Conservation (phyloP, 352 stramenopile species). For the Globisporangium cederbergense region DNA sequence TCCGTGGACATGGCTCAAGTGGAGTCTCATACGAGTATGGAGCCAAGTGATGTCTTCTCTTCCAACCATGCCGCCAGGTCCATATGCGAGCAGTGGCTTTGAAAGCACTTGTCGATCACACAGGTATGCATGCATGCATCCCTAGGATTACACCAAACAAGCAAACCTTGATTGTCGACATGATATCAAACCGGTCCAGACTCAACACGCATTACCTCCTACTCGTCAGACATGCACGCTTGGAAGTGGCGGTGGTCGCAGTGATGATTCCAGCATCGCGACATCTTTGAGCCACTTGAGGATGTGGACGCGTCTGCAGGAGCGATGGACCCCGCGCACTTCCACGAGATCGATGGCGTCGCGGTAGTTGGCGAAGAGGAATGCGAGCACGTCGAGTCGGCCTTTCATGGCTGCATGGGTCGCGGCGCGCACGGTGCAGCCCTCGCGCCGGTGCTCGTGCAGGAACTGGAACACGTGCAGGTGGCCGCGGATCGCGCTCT, state of each 20-base stretch:
- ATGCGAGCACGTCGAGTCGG: conserved; percentile 6
- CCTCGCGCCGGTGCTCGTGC: conserved; percentile 8
- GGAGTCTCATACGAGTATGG: too few relatives aligned
- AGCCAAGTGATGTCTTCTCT: too few relatives aligned
- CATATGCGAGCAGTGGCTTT: background rate
- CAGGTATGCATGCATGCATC: too few relatives aligned
- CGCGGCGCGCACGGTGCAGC: conserved; percentile 8
- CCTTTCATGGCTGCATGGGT: conserved; percentile 9
- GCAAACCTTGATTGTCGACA: background rate
- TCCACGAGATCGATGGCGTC: conserved; percentile 13
- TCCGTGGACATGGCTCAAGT: too few relatives aligned
- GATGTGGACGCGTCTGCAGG: conserved; percentile 6
- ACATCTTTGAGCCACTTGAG: conserved; percentile 9
- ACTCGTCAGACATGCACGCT: background rate
- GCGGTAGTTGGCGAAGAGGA: conserved; percentile 8
- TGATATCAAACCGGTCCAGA: background rate
- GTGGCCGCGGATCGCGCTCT: conserved; percentile 4
- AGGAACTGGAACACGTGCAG: conserved; percentile 5
- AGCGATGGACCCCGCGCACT: background rate
- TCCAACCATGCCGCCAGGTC: too few relatives aligned
- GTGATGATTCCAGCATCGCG: background rate
- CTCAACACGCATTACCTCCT: background rate
- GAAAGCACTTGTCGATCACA: too few relatives aligned
- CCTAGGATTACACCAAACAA: too few relatives aligned
- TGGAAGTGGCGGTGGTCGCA: background rate